These are phyloP conservation scores for Trichosporon sp. DNA, from an alignment of 1,284 basidiomycete species.

Conservation along the genomic window DNA sequence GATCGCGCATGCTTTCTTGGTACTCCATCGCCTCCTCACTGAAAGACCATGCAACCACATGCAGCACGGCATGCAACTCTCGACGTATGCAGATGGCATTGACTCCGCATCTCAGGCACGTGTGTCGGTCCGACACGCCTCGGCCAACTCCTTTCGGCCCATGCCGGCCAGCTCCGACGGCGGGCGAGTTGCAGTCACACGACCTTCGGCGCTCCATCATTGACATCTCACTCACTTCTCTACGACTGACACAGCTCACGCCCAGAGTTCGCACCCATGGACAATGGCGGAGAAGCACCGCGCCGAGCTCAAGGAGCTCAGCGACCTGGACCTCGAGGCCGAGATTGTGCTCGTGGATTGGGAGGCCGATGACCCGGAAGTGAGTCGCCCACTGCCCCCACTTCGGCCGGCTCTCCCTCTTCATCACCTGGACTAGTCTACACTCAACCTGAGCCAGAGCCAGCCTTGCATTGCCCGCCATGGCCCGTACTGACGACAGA, in stretches of 20 bases:
- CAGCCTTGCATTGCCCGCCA: neutral
- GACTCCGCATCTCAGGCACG: neutral
- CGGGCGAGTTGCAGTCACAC: conserved; percentile 12
- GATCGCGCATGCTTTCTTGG: neutral
- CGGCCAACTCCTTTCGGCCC: neutral
- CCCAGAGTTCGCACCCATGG: neutral
- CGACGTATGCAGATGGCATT: neutral
- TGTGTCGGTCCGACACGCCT: neutral
- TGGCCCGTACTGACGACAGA: conserved; percentile 30
- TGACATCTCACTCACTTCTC: neutral
- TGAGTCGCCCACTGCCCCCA: conserved; percentile 23
- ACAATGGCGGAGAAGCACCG: neutral
- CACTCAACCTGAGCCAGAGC: no score
- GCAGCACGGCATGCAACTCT: no score
- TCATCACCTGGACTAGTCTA: no score
- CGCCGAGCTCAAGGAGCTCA: conserved; percentile 8
- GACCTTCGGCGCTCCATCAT: neutral
- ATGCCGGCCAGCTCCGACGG: conserved; percentile 4
- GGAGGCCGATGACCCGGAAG: conserved; percentile 40
- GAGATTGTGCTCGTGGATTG: conserved; percentile 44
- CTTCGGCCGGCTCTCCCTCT: no score
- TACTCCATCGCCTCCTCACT: neutral
- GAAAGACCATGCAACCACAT: neutral
- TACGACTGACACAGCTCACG: neutral
- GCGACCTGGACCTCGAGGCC: conserved; percentile 25